Evolutionary conservation across 441 rosid species (phyloP).

Genomic region (Euphorbia corollata): DNA sequence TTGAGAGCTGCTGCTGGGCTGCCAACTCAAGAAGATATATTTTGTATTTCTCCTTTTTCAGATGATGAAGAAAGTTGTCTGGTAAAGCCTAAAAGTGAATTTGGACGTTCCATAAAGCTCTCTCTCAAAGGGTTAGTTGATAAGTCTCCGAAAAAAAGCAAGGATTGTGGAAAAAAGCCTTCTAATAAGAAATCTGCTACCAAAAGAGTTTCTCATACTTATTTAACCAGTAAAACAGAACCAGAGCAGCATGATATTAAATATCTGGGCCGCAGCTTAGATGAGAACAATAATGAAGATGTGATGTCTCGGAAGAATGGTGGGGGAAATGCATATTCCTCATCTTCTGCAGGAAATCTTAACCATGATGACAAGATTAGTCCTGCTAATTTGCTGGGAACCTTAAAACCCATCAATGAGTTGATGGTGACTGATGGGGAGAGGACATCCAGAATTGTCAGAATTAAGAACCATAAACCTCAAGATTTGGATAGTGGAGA

Average conservation of each 20-base stretch:
- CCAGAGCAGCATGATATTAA: conserved; percentile 30
- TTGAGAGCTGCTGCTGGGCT: conserved; percentile 86
- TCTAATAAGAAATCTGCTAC: conserved; percentile 47
- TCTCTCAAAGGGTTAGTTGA: conserved; percentile 73
- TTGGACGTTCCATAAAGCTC: conserved; percentile 67
- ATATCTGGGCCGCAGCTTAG: conserved; percentile 34
- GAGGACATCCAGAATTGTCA: conserved; percentile 51
- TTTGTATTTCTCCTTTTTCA: conserved; percentile 65
- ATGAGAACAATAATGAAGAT: conserved; percentile 37
- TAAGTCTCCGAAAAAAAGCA: conserved; percentile 76
- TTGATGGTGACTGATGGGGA: conserved; percentile 78
- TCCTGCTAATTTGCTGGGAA: conserved; percentile 58
- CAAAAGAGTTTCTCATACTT: conserved; percentile 39
- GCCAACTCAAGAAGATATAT: conserved; percentile 85
- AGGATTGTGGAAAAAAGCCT: conserved; percentile 59
- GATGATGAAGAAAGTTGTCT: conserved; percentile 89
- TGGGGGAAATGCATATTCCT: conserved; percentile 31
- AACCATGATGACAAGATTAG: conserved; percentile 27
- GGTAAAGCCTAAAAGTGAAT: conserved; percentile 36
- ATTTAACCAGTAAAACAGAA: conserved; percentile 36
- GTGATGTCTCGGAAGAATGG: too few relatives aligned
- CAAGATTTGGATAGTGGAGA: conserved; percentile 52
- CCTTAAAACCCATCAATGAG: conserved; percentile 73
- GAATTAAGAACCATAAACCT: conserved; percentile 61
- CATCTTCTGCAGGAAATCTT: too few relatives aligned